Evolutionary conservation across 257 asterid genomes (phyloP), one percentile per base, ranked within the genome.

Genomic region (Petunia axillaris): DNA sequence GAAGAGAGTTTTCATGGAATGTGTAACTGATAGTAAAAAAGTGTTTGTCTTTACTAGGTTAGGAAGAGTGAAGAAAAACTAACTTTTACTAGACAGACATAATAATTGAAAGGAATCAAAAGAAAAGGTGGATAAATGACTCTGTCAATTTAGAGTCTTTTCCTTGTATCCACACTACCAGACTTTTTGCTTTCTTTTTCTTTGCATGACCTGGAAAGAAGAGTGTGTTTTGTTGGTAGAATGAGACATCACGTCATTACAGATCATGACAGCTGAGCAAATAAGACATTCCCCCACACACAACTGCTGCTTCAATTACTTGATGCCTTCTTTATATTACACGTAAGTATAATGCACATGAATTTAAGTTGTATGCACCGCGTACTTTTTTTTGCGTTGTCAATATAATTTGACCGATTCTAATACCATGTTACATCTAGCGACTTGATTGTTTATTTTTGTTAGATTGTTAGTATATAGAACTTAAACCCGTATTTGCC

Each of bases 251-350:
- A 78, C 77, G 14, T 81, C 83, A 58, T 35, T 79, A 64, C 66
- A 85, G 87, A 85, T 81, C 82, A 83, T 81, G 91, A 85, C 92
- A 88, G 87, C 82, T 64, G 85, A 87, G 82, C 77, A 84, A 87
- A 84, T 83, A 86, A 83, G 80, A 65, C 79, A 76, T 60, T 66
- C 77, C 83, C 79, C 65, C 54, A 77, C 63, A 67, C 35, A 76
- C 76, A 59, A 3, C 36, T 73, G 46, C 16, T 36, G 63, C 78
- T 52, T 59, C 43, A 71, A 15, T 68, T 68, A 44, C 71, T 77
- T 80, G 75, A 64, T 81, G 77, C 70, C 76, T 81, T 76, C 64
- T 79, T 13, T 64, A 10, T 25, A 70, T 70, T 70, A 25, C 1
- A 71, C 43, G 44, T 71, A 15, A 71, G 11, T 71, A 10, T 52